Conservation (phyloP, 805 yeast genomes). For the Teunomyces barrocoloradensis region DNA sequence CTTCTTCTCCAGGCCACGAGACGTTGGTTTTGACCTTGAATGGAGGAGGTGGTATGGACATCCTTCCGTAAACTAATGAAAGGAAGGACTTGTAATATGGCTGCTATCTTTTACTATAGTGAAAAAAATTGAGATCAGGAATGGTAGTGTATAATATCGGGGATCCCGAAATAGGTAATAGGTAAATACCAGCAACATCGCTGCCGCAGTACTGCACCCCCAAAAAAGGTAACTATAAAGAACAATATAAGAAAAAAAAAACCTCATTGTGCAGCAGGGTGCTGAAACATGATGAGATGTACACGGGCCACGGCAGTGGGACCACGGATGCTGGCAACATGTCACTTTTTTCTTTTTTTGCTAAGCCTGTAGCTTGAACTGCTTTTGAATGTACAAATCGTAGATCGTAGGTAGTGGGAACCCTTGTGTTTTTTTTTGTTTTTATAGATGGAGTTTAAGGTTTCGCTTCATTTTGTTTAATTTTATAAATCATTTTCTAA, state of each 20-base stretch:
- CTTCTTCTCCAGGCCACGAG: conserved; percentile 93
- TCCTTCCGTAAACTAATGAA: conserved; percentile 2
- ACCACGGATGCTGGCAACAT: no score
- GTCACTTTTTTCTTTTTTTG: no score
- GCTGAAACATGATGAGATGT: neutral
- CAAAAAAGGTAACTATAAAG: neutral
- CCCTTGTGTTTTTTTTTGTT: no score
- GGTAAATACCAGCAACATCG: conserved; percentile 1
- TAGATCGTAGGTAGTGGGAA: no score
- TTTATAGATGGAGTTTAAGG: neutral
- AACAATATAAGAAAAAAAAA: neutral
- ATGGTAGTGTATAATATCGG: no score
- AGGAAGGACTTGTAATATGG: neutral
- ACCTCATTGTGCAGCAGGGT: neutral
- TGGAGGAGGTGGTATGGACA: conserved; percentile 49
- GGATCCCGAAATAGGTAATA: neutral
- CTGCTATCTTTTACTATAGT: neutral
- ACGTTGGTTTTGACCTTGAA: conserved; percentile 78
- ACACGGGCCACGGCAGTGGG: no score
- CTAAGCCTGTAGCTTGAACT: no score
- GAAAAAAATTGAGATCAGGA: conserved; percentile 1
- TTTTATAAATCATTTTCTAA: no score
- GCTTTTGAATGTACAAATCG: no score
- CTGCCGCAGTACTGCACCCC: neutral
- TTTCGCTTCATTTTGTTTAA: neutral